Conservation (phyloP, 1,284 basidiomycete genomes). For the Clitocybe nebularis region DNA sequence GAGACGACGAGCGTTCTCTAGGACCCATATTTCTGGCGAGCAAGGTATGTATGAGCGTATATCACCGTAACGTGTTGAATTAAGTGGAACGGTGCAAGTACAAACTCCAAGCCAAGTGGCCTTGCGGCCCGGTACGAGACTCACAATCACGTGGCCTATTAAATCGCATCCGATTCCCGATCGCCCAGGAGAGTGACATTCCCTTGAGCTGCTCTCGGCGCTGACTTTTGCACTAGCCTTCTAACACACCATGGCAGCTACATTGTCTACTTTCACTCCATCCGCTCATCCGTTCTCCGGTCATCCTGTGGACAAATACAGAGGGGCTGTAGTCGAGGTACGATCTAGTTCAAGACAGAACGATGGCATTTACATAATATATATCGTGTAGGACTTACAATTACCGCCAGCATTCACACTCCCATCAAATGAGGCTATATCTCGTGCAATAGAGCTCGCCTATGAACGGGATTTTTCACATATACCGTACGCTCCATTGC, state of each 20-base stretch:
- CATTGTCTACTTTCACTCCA: conserved; percentile 8
- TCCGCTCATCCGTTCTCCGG: conserved; percentile 7
- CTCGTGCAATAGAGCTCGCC: conserved; percentile 75
- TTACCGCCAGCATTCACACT: conserved; percentile 86
- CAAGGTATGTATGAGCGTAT: no score
- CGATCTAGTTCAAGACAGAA: conserved; percentile 6
- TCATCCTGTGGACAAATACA: conserved; percentile 37
- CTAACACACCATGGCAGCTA: conserved; percentile 12
- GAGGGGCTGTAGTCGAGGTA: conserved; percentile 80
- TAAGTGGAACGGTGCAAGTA: no score
- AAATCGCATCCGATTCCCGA: no score
- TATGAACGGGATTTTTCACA: conserved; percentile 91
- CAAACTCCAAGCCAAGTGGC: no score
- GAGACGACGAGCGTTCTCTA: conserved; percentile 14
- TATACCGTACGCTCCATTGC: conserved; percentile 58
- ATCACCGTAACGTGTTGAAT: neutral
- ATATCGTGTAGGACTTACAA: conserved; percentile 71
- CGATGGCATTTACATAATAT: conserved; percentile 2
- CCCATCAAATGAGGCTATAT: conserved; percentile 65
- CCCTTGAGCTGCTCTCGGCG: no score
- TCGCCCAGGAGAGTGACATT: no score
- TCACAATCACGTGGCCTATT: no score
- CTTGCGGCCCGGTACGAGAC: no score
- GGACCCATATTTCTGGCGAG: conserved; percentile 11
- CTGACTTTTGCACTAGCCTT: no score